Evolutionary conservation across 2,329 filamentous ascomycete species (phyloP), one percentile per base, ranked within the genome.

Genomic region (Claviceps citrina): DNA sequence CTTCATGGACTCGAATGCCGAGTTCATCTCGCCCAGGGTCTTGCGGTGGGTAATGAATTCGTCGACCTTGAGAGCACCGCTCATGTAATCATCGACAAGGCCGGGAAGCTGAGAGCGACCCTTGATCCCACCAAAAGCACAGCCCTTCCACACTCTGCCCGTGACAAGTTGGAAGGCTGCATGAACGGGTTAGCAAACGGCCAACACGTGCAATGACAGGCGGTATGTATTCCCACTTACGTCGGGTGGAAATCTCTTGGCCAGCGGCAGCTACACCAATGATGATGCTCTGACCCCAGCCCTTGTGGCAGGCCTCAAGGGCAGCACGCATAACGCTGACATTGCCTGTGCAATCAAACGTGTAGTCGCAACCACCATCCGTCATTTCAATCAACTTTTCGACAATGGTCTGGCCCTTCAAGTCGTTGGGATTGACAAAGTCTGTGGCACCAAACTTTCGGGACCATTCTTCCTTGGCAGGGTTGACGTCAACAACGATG

Each of bases 1-100:
- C 72, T 95, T 93, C 91, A 98, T 98, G 52, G 81, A 77, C 48
- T 85, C 76, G 55, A 94, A 98, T 16, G 86, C 89, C 38, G 71
- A 68, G 71, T 96, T 96, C 64, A 98, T 93, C 54, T 82, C 76
- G 44, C 67, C 66, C 33, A 98, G 69, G 4, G 71, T 73, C 67
- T 93, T 84, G 52, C 87, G 78, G 68, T 98, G 91, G 25, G 91
- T 98, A 67, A 98, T 96, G 70, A 96, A 96, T 68, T 98, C 91
- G 59, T 96, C 89, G 34, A 96, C 91, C 78, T 95, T 96, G 58
- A 98, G 79, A 57, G 81, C 75, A 52, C 87, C 87, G 39, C 73
- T 73, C 61, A 93, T 71, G 67, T 98, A 98, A 64, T 96, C 89
- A 50, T 77, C 67, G 19, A 98, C 86, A 31, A 98, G 78, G 43